Conservation (phyloP, 768 basidiomycete genomes). For the Kockovaella imperatae region DNA sequence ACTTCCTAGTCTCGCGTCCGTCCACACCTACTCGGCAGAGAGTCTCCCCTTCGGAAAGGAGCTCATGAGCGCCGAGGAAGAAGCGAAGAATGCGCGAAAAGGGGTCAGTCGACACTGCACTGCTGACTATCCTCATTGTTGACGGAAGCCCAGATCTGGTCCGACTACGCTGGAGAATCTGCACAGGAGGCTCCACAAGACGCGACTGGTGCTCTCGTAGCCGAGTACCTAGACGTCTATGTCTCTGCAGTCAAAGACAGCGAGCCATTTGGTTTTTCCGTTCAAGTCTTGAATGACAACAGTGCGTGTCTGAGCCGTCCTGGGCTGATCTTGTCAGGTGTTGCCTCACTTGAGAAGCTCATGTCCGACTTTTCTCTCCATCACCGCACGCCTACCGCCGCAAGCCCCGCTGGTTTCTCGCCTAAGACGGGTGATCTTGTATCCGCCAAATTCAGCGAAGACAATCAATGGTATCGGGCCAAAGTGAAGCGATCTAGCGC, state of each 20-base stretch:
- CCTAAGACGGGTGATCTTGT: slow-evolving; percentile 84
- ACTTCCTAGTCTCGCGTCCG: slow-evolving; percentile 55
- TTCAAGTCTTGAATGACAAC: slow-evolving; percentile 86
- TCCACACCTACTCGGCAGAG: slow-evolving; percentile 84
- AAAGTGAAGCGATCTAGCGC: slow-evolving; percentile 79
- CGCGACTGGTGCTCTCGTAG: slow-evolving; percentile 52
- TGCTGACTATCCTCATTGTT: slow-evolving; percentile 5
- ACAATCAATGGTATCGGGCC: slow-evolving; percentile 93
- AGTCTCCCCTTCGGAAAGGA: slow-evolving; percentile 68
- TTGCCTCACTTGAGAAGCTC: slow-evolving; percentile 81
- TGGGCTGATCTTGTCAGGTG: slow-evolving; percentile 52
- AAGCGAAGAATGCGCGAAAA: slow-evolving; percentile 68
- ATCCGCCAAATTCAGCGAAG: slow-evolving; percentile 77
- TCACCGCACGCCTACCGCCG: slow-evolving; percentile 58
- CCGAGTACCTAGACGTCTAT: slow-evolving; percentile 87
- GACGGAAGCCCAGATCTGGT: slow-evolving; percentile 91
- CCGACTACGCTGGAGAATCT: slow-evolving; percentile 65
- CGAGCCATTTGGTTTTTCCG: slow-evolving; percentile 66
- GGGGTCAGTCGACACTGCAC: slow-evolving; percentile 56
- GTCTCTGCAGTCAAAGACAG: slow-evolving; percentile 72
- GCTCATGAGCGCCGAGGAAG: slow-evolving; percentile 76
- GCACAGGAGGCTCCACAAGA: slow-evolving; percentile 49
- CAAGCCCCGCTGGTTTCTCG: slow-evolving; percentile 59
- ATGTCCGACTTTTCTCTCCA: slow-evolving; percentile 89
- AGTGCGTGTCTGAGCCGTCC: slow-evolving; percentile 49